These are phyloP conservation scores for Asterophora lycoperdoides DNA, from an alignment of 768 basidiomycete species.

Conservation along the genomic window DNA sequence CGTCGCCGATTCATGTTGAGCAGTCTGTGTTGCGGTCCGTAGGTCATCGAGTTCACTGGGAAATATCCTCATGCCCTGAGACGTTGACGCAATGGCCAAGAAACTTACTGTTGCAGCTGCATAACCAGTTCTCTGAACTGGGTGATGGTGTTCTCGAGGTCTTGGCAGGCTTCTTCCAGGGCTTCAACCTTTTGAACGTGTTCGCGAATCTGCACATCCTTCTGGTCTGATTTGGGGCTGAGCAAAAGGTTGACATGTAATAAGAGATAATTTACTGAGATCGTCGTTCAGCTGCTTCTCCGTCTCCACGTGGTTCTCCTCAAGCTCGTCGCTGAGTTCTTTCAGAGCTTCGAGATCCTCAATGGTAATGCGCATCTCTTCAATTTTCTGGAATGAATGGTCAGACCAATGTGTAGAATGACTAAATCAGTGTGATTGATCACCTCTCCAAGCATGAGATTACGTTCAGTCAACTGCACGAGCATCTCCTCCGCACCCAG, in stretches of 20 bases:
- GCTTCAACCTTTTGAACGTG: conserved; percentile 57
- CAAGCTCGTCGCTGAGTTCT: conserved; percentile 94
- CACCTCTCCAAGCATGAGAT: conserved; percentile 88
- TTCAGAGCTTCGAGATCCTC: conserved; percentile 96
- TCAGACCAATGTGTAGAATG: background rate
- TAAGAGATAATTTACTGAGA: conserved; percentile 52
- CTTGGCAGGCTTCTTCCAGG: conserved; percentile 76
- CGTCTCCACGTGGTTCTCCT: conserved; percentile 92
- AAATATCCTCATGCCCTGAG: conserved; percentile 1
- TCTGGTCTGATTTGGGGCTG: conserved; percentile 44
- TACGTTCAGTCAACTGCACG: conserved; percentile 91
- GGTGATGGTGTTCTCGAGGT: conserved; percentile 81
- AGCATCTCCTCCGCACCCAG: conserved; percentile 95
- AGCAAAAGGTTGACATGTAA: background rate
- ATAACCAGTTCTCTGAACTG: conserved; percentile 93
- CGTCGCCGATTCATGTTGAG: conserved; percentile 76
- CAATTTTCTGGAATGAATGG: conserved; percentile 71
- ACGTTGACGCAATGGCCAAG: background rate
- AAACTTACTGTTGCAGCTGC: conserved; percentile 67
- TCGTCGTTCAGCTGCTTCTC: conserved; percentile 90
- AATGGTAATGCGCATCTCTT: conserved; percentile 94
- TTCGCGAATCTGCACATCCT: conserved; percentile 68
- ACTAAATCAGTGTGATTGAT: conserved; percentile 9
- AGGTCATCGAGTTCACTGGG: conserved; percentile 82
- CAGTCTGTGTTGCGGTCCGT: conserved; percentile 80